Evolutionary conservation across 768 basidiomycete genomes (phyloP), one percentile per base, ranked within the genome.

Genomic region (Exidia glandulosa): DNA sequence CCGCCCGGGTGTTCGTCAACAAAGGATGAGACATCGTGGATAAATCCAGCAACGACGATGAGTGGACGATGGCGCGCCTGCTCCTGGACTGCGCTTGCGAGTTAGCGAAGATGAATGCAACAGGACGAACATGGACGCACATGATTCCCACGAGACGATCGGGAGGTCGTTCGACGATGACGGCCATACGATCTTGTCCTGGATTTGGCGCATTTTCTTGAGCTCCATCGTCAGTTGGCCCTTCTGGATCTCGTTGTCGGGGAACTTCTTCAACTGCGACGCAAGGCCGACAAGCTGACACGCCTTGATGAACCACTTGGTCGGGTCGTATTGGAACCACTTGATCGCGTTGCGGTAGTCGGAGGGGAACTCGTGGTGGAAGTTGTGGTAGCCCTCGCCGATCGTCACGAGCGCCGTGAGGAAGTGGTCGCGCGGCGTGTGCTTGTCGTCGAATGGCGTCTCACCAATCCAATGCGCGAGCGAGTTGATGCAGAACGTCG

Each of bases 311-410:
- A 91, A 89, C 91, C 91, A 94, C 71, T 93, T 93, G 34, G 90
- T 93, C 10, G 90, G 91, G 69, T 92, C 90, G 67, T 92, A 93
- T 69, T 93, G 90, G 72, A 88, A 90, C 90, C 90, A 92, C 72
- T 79, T 91, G 79, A 95, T 92, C 60, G 94, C 94, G 68, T 95
- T 95, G 29, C 94, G 83, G 77, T 94, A 97, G 72, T 97, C 94
- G 89, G 92, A 92, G 6, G 94, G 94, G 82, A 95, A 95, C 61
- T 83, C 84, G 69, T 97, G 94, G 76, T 97, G 94, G 83, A 95
- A 95, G 74, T 97, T 97, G 79, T 97, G 94, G 77, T 97, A 97
- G 16, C 94, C 94, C 73, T 97, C 94, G 58, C 94, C 94, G 67
- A 94, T 86, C 36, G 94, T 96, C 62, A 84, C 86, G 32, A 96